Evolutionary conservation across 805 yeast genomes (phyloP).

Genomic region (Wickerhamiella dianesei): DNA sequence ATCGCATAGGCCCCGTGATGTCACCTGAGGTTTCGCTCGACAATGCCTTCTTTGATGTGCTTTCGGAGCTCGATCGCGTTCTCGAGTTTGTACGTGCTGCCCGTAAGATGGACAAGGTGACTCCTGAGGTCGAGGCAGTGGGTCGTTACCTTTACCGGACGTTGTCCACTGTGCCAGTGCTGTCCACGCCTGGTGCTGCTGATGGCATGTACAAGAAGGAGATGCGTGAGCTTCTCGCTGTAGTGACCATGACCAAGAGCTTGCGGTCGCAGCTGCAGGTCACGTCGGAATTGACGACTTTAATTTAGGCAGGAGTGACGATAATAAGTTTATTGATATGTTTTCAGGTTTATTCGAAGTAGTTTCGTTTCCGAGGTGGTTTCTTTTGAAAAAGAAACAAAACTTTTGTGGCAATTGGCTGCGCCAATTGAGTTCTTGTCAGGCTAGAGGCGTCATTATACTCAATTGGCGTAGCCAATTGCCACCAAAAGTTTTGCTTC

Average conservation of each 20-base stretch:
- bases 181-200: conserved; percentile 32
- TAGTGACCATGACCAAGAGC: conserved; percentile 70
- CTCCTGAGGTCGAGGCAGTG: conserved; percentile 25
- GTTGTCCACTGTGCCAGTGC: conserved; percentile 27
- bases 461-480: no score
- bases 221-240: conserved; percentile 66
- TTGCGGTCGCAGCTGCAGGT: conserved; percentile 74
- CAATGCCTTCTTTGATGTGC: conserved; percentile 26
- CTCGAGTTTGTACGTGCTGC: conserved; percentile 9
- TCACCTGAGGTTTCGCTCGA: conserved; percentile 22
- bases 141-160: conserved; percentile 51
- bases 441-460: no score
- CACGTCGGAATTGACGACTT: conserved; percentile 56
- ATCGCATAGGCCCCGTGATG: conserved; percentile 24
- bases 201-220: conserved; percentile 55
- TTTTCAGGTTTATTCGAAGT: no score
- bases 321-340: neutral
- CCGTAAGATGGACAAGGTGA: neutral
- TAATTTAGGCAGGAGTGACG: conserved; percentile 2
- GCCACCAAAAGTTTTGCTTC: no score
- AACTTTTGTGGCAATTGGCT: no score
- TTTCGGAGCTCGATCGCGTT: conserved; percentile 26
- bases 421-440: no score
- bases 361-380: no score
- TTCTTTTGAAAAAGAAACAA: no score